Evolutionary conservation across 208 protist species (phyloP).

Genomic region (Porcisia hertigi): DNA sequence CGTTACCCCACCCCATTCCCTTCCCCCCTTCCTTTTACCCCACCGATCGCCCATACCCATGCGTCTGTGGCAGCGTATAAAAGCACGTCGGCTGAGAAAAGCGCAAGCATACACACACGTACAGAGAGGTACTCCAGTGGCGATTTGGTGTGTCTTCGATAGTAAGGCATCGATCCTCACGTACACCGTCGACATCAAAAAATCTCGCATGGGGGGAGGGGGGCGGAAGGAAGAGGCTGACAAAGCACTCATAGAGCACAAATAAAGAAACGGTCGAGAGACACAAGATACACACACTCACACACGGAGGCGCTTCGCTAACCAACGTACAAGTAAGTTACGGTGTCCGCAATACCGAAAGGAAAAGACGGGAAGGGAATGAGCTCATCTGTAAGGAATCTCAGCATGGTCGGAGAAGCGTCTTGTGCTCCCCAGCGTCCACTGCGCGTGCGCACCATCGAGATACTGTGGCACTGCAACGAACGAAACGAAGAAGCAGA

Average conservation of each 20-base stretch:
- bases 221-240: not conserved
- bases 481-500: constrained; percentile 80
- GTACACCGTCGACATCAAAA: not conserved
- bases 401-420: not conserved
- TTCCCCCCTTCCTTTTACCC: not conserved
- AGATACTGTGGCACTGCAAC: constrained; percentile 86
- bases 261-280: not conserved
- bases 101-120: not conserved
- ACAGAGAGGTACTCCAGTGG: not conserved
- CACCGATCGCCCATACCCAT: not conserved
- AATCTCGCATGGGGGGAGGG: not conserved
- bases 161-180: not conserved
- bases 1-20: too few species aligned
- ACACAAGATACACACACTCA: not conserved
- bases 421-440: constrained; percentile 5
- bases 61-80: not conserved
- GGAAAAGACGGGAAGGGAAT: not conserved
- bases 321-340: not conserved
- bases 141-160: not conserved
- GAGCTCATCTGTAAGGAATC: not conserved
- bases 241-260: not conserved
- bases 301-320: not conserved
- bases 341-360: not conserved
- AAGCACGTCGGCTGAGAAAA: not conserved
- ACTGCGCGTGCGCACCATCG: constrained; percentile 79